phyloP scores from a whole-genome alignment of 1,284 basidiomycete genomes.

The Apiotrichum gracile region DNA sequence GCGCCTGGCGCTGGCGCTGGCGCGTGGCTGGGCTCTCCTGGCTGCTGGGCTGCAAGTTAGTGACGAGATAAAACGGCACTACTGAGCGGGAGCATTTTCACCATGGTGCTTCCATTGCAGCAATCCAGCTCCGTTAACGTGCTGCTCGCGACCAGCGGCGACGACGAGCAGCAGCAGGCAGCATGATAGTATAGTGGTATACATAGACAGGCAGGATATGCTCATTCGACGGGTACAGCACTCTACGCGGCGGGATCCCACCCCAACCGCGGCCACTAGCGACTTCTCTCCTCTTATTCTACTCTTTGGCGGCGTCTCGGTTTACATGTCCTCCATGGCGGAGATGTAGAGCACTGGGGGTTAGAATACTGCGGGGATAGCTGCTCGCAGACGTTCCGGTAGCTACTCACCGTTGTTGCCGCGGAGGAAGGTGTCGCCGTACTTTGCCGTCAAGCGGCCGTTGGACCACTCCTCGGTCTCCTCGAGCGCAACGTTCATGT shows the following conservation, averaged over 20 bases:
- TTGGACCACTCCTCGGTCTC: conserved; percentile 93
- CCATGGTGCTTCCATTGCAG: too few species aligned
- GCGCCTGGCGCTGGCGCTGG: too few species aligned
- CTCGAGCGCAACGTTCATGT: conserved; percentile 98
- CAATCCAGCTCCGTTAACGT: too few species aligned
- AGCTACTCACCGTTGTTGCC: conserved; percentile 83
- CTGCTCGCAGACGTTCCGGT: not conserved
- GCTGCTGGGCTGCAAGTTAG: too few species aligned
- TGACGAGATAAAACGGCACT: too few species aligned
- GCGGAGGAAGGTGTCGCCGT: conserved; percentile 90
- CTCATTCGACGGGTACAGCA: too few species aligned
- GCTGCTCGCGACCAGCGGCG: too few species aligned
- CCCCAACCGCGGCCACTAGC: not conserved
- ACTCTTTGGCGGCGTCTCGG: not conserved
- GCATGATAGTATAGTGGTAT: too few species aligned
- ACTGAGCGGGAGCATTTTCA: too few species aligned
- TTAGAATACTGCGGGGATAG: conserved; percentile 1
- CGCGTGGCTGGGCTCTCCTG: too few species aligned
- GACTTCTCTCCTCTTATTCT: not conserved
- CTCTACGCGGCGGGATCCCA: not conserved
- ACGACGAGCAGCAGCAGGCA: too few species aligned
- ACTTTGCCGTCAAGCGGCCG: conserved; percentile 75
- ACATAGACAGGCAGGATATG: too few species aligned
- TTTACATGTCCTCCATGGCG: conserved; percentile 47
- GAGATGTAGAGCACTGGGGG: conserved; percentile 51